phyloP scores from a whole-genome alignment of 768 basidiomycete genomes.

The Termitomyces sp. region DNA sequence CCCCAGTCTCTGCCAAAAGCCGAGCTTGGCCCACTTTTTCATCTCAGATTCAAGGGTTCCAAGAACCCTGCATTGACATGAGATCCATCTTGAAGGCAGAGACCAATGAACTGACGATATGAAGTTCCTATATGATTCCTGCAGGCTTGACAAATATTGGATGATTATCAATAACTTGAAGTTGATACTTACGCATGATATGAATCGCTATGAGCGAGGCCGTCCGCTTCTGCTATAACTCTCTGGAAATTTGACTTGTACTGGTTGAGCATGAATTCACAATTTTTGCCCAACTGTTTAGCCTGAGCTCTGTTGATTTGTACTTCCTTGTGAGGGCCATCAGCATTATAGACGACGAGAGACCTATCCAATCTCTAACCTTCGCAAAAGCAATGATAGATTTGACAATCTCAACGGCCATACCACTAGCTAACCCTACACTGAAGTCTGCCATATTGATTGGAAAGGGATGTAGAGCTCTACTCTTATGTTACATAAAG shows the following conservation, averaged over 20 bases:
- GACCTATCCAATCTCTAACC: not conserved
- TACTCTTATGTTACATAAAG: not conserved
- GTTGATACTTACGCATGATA: not conserved
- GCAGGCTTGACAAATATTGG: not conserved
- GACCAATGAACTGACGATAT: not conserved
- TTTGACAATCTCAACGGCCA: not conserved
- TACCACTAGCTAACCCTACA: not conserved
- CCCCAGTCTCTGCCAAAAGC: not conserved
- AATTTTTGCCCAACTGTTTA: not conserved
- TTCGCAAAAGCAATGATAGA: not conserved
- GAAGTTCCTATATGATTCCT: not conserved
- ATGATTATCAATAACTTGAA: not conserved
- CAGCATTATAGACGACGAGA: not conserved
- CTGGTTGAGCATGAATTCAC: not conserved
- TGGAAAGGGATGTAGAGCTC: not conserved
- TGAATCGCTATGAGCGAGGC: not conserved
- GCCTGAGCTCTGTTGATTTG: slow-evolving; percentile 1
- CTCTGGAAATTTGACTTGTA: not conserved
- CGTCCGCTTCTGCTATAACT: not conserved
- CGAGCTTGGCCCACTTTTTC: not conserved
- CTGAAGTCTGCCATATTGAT: not conserved
- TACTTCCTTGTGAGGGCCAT: not conserved
- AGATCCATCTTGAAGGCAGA: not conserved
- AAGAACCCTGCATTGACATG: not conserved
- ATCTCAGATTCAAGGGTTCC: not conserved